These are phyloP conservation scores for Royoungia palumana DNA, from an alignment of 768 basidiomycete species.

Conservation along the genomic window DNA sequence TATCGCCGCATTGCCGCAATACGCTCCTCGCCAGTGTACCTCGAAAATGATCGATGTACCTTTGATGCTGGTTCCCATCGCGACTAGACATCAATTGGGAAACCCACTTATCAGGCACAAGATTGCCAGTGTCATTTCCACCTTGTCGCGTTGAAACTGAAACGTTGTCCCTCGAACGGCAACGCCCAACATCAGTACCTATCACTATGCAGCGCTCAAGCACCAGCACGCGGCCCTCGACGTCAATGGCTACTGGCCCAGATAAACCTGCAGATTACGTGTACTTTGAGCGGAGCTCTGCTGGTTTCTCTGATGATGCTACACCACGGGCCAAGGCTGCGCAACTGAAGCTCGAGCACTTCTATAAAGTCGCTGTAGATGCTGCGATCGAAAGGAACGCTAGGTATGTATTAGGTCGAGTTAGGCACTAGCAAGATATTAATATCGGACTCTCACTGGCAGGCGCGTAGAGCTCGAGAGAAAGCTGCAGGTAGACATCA, in stretches of 20 bases:
- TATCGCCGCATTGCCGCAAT: not conserved
- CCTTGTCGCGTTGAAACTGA: too few species aligned
- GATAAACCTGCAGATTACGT: constrained; percentile 70
- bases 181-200: too few species aligned
- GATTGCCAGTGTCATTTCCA: too few species aligned
- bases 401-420: constrained; percentile 47
- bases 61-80: constrained; percentile 16
- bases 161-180: too few species aligned
- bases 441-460: constrained; percentile 1
- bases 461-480: constrained; percentile 89
- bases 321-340: constrained; percentile 84
- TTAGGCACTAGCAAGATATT: not conserved
- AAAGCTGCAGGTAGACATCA: constrained; percentile 63
- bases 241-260: constrained; percentile 21
- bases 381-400: constrained; percentile 91
- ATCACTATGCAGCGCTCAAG: constrained; percentile 30
- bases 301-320: constrained; percentile 76
- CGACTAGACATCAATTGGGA: constrained; percentile 1
- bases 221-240: constrained; percentile 27
- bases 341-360: constrained; percentile 94
- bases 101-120: too few species aligned
- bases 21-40: not conserved
- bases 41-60: too few species aligned
- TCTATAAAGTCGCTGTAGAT: constrained; percentile 95
- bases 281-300: constrained; percentile 81